Evolutionary conservation across 805 yeast species (phyloP), one percentile per base, ranked within the genome.

Genomic region (Barnettozyma botsteinii): DNA sequence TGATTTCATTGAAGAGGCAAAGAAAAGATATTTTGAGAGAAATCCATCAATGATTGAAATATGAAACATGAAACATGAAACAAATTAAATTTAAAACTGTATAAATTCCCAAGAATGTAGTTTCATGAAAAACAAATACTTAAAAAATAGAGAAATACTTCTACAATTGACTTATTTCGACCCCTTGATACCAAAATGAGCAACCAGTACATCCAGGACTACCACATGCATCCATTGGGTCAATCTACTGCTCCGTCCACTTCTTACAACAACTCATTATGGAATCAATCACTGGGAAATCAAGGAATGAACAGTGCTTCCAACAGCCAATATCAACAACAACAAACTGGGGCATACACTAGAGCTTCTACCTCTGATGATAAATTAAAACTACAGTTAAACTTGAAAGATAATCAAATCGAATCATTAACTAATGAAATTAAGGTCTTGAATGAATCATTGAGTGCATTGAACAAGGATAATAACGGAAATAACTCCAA

Each of bases 371-470:
- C n/a, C n/a, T n/a, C 24, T 15, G 62, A 57, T 3, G 75, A 72
- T 33, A 59, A 64, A 38, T 56, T 74, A 41, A 70, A 69, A 48
- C 58, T 74, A 35, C 77, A 77, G 46, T 52, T 81, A 37, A 69
- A 69, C 41, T 60, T 79, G 37, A 81, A 79, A 53, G 77, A 80
- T 33, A 61, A 69, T 1, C 70, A 72, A 30, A 69, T 74, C 28
- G 66, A 67, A 31, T 62, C 69, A 3, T 52, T 75, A 25, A 74
- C 73, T 47, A 53, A 52, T 21, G 79, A 74, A 41, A 58, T 72
- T 12, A 62, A 65, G 33, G 60, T 60, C 30, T 44, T 67, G 36
- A 67, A 61, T 31, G 61, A 60, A 40, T 47, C 52, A n/a, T 24
- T 42, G 35, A 14, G 14, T 4, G 26, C 34, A 18, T 27, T 40